Evolutionary conservation across 352 stramenopile genomes (phyloP), one percentile per base, ranked within the genome.

Genomic region (Globisporangium perplexum): DNA sequence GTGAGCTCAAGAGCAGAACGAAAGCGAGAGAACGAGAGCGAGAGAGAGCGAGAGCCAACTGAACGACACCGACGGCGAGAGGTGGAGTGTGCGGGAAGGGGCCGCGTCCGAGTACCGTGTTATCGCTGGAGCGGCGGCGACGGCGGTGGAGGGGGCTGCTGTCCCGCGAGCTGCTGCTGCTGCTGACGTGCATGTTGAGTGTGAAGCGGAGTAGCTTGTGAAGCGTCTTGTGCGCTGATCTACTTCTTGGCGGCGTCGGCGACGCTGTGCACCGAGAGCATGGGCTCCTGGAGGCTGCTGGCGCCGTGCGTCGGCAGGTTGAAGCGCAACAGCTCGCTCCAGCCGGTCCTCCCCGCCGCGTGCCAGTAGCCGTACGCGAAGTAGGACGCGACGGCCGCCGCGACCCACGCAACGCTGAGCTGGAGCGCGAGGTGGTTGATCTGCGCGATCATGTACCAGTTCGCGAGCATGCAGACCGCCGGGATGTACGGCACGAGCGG

Each of bases 401-500:
- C 68, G 57, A 88, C 68, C 74, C 74, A 88, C 28, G 66, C 64
- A 18, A 66, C 62, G 47, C 69, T 69, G 4, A 76, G 57, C 17
- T 55, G 58, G 14, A 88, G 50, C 3, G 61, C 69, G 20, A 77
- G 46, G 46, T 68, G 50, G 17, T 50, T 43, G 46, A 84, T 71
- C 60, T 88, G 77, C 7, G 74, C 55, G 47, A 84, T 79, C 63
- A 88, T 65, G 57, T 85, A 86, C 68, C 71, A 88, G 68, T 88
- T 70, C 28, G 75, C 63, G 24, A 82, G 53, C 48, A 88, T 85
- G 49, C 70, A 69, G 41, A 86, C 50, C 45, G 59, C 65, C 23
- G 68, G 77, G 18, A 86, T 61, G 56, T 79, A 86, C 14, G 77
- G 77, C 59, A 86, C 74, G 17, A 86, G 61, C 31, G 77, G 77